phyloP scores from a whole-genome alignment of 805 yeast genomes.

The Schwanniomyces sp. region DNA sequence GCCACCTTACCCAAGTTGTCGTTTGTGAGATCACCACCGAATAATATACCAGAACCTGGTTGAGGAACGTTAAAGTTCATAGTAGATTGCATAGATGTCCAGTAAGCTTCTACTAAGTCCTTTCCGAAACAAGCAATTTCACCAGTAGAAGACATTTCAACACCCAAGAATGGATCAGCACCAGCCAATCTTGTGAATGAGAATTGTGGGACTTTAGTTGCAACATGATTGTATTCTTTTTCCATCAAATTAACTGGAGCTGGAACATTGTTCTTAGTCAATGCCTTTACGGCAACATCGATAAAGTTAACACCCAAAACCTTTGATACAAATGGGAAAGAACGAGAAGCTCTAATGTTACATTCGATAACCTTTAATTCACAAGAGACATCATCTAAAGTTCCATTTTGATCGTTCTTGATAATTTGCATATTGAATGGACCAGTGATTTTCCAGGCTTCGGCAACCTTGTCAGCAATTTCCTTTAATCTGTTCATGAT shows the following conservation, averaged over 20 bases:
- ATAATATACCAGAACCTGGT: constrained; percentile 85
- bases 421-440: constrained; percentile 99
- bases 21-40: constrained; percentile 88
- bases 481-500: constrained; percentile 74
- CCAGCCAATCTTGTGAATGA: constrained; percentile 98
- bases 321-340: constrained; percentile 98
- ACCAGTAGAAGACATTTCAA: constrained; percentile 99
- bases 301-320: constrained; percentile 94
- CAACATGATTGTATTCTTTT: constrained; percentile 75
- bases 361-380: constrained; percentile 94
- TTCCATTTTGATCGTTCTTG: constrained; percentile 63
- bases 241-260: constrained; percentile 83
- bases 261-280: constrained; percentile 72
- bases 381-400: constrained; percentile 54
- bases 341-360: constrained; percentile 97
- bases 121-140: constrained; percentile 97
- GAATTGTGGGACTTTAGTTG: constrained; percentile 94
- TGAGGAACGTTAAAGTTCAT: constrained; percentile 95
- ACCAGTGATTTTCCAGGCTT: constrained; percentile 94
- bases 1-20: constrained; percentile 76
- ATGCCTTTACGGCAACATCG: constrained; percentile 89
- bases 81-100: constrained; percentile 95
- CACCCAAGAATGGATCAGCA: constrained; percentile 98
- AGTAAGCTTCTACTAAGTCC: constrained; percentile 85
- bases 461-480: constrained; percentile 90